A percentile compares a stretch with the other conserved stretches of the same genome.
These are phyloP conservation scores for Clavariopsis aquatica DNA, from an alignment of 495 filamentous ascomycete species.

Conservation along the genomic window DNA sequence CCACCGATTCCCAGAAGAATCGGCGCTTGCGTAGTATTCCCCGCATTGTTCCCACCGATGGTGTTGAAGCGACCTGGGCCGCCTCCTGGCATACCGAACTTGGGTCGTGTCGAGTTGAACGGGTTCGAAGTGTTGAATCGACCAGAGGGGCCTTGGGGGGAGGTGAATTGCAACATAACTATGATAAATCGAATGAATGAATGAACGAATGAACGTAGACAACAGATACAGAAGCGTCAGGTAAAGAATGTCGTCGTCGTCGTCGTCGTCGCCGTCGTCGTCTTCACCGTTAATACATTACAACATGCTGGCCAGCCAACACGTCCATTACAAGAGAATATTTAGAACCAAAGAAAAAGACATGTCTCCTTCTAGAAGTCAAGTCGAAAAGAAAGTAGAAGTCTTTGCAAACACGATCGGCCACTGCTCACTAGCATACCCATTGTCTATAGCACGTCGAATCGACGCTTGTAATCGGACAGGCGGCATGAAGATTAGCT, in stretches of 20 bases:
- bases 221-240: background rate
- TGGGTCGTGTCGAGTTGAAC: background rate
- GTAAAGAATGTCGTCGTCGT: background rate
- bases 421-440: background rate
- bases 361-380: background rate
- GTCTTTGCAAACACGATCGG: background rate
- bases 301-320: conserved; percentile 8
- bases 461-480: background rate
- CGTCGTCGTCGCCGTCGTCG: background rate
- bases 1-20: conserved; percentile 26
- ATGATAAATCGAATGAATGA: background rate
- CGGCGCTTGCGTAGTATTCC: conserved; percentile 12
- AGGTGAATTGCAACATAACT: background rate
- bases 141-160: background rate
- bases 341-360: background rate
- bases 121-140: background rate
- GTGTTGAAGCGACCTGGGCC: background rate
- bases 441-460: background rate
- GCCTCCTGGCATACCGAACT: background rate
- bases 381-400: background rate
- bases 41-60: background rate
- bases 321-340: background rate
- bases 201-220: background rate
- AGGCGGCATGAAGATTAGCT: background rate
- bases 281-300: background rate